phyloP scores from a whole-genome alignment of 768 basidiomycete species.

The Strobilomyces echinocephalus region DNA sequence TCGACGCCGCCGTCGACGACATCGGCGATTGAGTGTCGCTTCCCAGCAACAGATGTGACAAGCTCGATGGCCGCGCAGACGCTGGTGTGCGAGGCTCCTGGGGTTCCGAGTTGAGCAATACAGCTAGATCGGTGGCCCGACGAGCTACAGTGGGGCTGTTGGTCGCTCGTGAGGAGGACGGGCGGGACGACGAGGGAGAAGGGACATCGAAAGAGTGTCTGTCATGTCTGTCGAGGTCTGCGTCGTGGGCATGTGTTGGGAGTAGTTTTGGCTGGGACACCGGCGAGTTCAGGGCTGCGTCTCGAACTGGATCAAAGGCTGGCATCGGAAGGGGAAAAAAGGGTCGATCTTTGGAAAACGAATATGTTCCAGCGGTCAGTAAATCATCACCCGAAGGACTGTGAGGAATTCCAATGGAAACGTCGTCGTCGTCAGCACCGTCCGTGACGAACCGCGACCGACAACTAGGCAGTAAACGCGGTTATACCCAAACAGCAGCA shows the following conservation, averaged over 20 bases:
- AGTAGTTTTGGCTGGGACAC: conserved; percentile 44
- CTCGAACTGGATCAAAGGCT: conserved; percentile 81
- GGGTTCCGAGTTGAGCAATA: conserved; percentile 66
- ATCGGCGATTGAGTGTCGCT: conserved; percentile 23
- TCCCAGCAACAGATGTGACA: conserved; percentile 37
- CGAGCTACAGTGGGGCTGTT: conserved; percentile 48
- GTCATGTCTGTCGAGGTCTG: conserved; percentile 26
- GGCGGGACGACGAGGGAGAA: conserved; percentile 37
- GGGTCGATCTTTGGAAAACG: not conserved
- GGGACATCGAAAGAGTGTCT: conserved; percentile 28
- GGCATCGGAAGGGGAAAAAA: conserved; percentile 17
- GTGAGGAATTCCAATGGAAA: not conserved
- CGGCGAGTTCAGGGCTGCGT: conserved; percentile 80
- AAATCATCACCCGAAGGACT: conserved; percentile 10
- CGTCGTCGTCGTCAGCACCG: conserved; percentile 9
- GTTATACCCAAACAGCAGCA: conserved; percentile 2
- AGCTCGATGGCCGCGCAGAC: conserved; percentile 40
- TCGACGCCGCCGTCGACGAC: conserved; percentile 16
- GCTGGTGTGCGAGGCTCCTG: conserved; percentile 33
- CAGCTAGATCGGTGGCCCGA: conserved; percentile 72
- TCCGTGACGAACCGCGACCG: not conserved
- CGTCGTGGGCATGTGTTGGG: conserved; percentile 20
- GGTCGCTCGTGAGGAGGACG: conserved; percentile 30
- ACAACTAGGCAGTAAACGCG: not conserved
- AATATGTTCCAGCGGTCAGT: conserved; percentile 7